Evolutionary conservation across 2,329 filamentous ascomycete genomes (phyloP).

Genomic region (Didymella keratinophila): DNA sequence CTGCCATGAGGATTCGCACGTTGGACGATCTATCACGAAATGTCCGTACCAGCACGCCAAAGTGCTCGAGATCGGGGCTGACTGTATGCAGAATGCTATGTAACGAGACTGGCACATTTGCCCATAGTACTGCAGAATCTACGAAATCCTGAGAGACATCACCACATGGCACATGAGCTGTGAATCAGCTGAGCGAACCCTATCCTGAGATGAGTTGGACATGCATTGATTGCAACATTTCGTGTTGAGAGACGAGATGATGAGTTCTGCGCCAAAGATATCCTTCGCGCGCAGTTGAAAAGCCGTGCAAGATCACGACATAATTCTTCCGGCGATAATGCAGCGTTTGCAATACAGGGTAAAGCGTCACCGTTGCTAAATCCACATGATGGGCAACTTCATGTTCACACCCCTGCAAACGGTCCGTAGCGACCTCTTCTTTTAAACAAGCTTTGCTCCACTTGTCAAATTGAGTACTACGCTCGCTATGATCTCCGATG

Average conservation of each 20-base stretch:
- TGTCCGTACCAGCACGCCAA: conserved; percentile 18
- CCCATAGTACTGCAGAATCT: conserved; percentile 1
- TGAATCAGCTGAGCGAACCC: too few species aligned
- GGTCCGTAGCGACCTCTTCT: conserved; percentile 14
- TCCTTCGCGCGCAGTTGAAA: neutral
- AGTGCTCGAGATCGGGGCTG: conserved; percentile 14
- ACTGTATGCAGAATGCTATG: conserved; percentile 14
- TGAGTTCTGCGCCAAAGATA: neutral
- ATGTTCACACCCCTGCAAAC: conserved; percentile 7
- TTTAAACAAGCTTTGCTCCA: conserved; percentile 21
- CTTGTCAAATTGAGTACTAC: neutral
- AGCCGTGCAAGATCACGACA: conserved; percentile 5
- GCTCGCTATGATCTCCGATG: conserved; percentile 4
- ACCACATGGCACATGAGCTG: too few species aligned
- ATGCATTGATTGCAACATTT: neutral
- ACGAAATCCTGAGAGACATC: conserved; percentile 3
- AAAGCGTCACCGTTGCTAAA: neutral
- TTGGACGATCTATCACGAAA: conserved; percentile 5
- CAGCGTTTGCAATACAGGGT: neutral
- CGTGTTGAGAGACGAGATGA: neutral
- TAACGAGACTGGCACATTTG: conserved; percentile 6
- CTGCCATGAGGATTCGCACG: conserved; percentile 1
- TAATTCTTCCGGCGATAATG: conserved; percentile 13
- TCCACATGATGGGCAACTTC: neutral
- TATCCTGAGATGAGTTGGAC: neutral